Base-by-base conservation (phyloP, 2,329 filamentous ascomycete genomes). In the Cercospora berteroae region DNA sequence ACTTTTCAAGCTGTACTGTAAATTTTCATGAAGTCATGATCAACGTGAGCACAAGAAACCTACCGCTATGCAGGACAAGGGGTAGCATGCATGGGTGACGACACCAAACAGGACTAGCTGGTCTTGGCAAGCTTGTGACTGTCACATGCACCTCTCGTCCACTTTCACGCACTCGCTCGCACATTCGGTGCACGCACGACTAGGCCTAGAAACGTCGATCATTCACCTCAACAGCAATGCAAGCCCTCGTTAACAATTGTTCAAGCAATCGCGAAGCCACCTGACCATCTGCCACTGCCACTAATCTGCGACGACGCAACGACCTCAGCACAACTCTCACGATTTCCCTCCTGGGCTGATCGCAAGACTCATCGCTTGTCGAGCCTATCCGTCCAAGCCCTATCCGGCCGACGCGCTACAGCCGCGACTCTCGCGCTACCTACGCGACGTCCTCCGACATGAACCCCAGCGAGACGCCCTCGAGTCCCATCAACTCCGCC, bases 401-500 rank as follows among this genome's bases (percentile, higher is more conserved):
- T 9, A 6, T 9, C 31, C 7, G 31, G 12, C 31, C 6, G 5
- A 50, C 44, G 48, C 48, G 48, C 20, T 3, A 55, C n/a, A 27
- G 1, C 48, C 2, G 12, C 48, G 48, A 55, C 10, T 18, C 2
- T 10, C 44, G 4, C 48, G 1, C 20, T 55, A 5, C 48, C 48
- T 8, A 29, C 48, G 23, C 48, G 23, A 27, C 48, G 23, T 2
- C 48, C 10, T 29, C 16, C 8, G 29, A n/a, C 59, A 56, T 59
- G 42, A 42, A 63, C 18, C 23, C 60, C 25, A 60, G 36, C 29
- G 39, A 42, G 23, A 42, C 31, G 20, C 68, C 67, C 23, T 57
- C 42, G n/a, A 56, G 61, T 25, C 69, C 67, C 1, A 31, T 61
- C 56, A 67, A 48, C 18, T 64, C 66, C 7, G 63, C 66, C 69